phyloP scores from a whole-genome alignment of 352 stramenopile species.

The Globisporangium nagaii region DNA sequence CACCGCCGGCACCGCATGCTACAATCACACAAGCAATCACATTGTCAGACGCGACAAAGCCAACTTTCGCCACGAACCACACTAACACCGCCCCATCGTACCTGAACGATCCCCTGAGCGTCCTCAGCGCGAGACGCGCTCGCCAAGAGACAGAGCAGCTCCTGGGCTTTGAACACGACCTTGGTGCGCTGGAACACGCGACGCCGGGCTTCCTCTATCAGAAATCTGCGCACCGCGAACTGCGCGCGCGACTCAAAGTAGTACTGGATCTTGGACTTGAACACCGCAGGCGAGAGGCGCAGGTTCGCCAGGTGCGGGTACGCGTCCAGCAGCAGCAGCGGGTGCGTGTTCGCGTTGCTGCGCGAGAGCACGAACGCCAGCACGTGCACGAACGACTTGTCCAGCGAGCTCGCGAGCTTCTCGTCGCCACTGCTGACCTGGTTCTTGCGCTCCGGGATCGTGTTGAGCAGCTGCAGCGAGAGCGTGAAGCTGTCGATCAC shows the following conservation, averaged over 20 bases:
- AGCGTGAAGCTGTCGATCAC: constrained; percentile 47
- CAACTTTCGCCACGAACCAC: background rate
- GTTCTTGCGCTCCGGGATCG: constrained; percentile 31
- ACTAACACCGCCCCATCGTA: constrained; percentile 15
- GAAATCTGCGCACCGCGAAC: constrained; percentile 50
- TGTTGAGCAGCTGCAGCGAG: constrained; percentile 46
- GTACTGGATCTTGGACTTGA: constrained; percentile 41
- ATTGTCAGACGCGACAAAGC: background rate
- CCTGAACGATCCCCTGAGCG: constrained; percentile 61
- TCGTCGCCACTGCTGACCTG: constrained; percentile 12
- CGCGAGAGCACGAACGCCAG: constrained; percentile 30
- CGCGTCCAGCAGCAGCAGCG: constrained; percentile 43
- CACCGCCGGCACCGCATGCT: constrained; percentile 67
- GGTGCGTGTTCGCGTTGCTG: constrained; percentile 19
- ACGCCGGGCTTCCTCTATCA: constrained; percentile 44
- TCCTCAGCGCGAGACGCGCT: constrained; percentile 56
- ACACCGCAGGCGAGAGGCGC: constrained; percentile 29
- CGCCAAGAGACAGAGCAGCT: constrained; percentile 56
- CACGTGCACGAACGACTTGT: constrained; percentile 31
- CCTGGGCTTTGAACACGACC: constrained; percentile 41
- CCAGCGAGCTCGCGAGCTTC: constrained; percentile 17
- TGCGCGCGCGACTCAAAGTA: constrained; percentile 47
- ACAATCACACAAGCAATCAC: background rate
- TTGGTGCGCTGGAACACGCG: constrained; percentile 34
- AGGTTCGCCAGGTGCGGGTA: constrained; percentile 48